phyloP scores from a whole-genome alignment of 1,139 yeast species.

The Candida frijolesensis region DNA sequence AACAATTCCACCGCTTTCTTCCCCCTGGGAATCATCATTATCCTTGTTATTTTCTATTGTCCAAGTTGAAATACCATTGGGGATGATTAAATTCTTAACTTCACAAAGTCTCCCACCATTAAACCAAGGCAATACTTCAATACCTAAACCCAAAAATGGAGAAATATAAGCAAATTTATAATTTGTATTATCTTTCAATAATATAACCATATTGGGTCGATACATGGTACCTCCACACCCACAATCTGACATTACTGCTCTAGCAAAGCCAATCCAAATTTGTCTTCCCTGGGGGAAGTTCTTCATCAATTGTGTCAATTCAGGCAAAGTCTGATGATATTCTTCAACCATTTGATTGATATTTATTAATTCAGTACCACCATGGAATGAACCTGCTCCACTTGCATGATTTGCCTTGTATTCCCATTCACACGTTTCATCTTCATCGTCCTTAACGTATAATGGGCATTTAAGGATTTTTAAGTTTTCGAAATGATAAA shows the following conservation, averaged over 20 bases:
- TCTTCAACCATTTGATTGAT: constrained; percentile 19
- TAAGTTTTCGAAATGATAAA: constrained; percentile 30
- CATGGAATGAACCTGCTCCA: constrained; percentile 34
- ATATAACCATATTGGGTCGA: constrained; percentile 46
- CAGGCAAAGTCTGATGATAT: not conserved
- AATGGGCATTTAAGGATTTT: constrained; percentile 32
- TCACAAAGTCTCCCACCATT: constrained; percentile 21
- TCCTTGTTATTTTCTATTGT: constrained; percentile 16
- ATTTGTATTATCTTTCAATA: constrained; percentile 31
- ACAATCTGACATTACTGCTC: constrained; percentile 47
- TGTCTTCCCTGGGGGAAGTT: constrained; percentile 32
- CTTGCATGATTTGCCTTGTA: constrained; percentile 25
- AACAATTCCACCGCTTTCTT: constrained; percentile 16
- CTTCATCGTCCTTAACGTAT: constrained; percentile 17
- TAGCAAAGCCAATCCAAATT: constrained; percentile 54
- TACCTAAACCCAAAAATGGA: constrained; percentile 39
- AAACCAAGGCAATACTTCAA: constrained; percentile 40
- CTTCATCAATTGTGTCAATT: constrained; percentile 9
- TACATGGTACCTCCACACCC: constrained; percentile 52
- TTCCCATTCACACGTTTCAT: constrained; percentile 24
- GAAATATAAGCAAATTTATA: constrained; percentile 33
- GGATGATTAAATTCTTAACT: constrained; percentile 29
- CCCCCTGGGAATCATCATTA: not conserved
- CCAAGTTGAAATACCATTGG: constrained; percentile 40
- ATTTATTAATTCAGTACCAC: constrained; percentile 34